A percentile compares a stretch with the other conserved stretches of the same genome.
These are phyloP conservation scores for Suhomyces atakaporum DNA, from an alignment of 1,139 yeast species.

Conservation along the genomic window DNA sequence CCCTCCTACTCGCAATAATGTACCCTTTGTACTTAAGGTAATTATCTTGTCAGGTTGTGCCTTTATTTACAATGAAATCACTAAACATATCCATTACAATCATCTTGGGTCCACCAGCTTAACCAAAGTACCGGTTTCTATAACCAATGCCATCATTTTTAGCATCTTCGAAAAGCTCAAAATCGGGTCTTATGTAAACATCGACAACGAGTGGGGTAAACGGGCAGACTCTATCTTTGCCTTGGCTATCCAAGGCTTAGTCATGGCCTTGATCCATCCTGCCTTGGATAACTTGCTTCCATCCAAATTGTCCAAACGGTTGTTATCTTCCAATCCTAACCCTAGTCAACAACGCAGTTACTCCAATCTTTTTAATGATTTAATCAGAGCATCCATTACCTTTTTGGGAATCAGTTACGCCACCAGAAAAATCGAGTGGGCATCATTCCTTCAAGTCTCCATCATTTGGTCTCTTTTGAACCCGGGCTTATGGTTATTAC, in stretches of 20 bases:
- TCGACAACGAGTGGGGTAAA: constrained; percentile 10
- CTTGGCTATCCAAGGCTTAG: constrained; percentile 52
- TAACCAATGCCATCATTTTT: constrained; percentile 35
- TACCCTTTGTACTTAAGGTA: constrained; percentile 25
- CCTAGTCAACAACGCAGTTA: constrained; percentile 27
- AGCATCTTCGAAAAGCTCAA: constrained; percentile 34
- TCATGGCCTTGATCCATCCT: constrained; percentile 67
- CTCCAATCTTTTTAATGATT: constrained; percentile 39
- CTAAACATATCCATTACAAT: constrained; percentile 52
- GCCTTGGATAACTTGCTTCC: constrained; percentile 55
- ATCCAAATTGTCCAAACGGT: constrained; percentile 25
- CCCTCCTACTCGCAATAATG: constrained; percentile 1
- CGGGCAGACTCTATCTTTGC: constrained; percentile 29
- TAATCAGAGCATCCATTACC: constrained; percentile 65
- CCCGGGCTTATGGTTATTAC: constrained; percentile 76
- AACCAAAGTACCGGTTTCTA: constrained; percentile 22
- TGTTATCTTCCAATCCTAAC: constrained; percentile 26
- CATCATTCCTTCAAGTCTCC: constrained; percentile 72
- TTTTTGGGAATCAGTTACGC: constrained; percentile 85
- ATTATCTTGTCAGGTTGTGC: constrained; percentile 46
- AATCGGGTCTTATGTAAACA: constrained; percentile 18
- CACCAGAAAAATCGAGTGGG: constrained; percentile 78
- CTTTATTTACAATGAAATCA: constrained; percentile 50
- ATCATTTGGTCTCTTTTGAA: constrained; percentile 73
- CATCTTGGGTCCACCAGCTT: constrained; percentile 26